A percentile compares a stretch with the other conserved stretches of the same genome.
Evolutionary conservation across 371 early-diverging fungal genomes (phyloP).

Genomic region (Syncephalastrum contaminatum): DNA sequence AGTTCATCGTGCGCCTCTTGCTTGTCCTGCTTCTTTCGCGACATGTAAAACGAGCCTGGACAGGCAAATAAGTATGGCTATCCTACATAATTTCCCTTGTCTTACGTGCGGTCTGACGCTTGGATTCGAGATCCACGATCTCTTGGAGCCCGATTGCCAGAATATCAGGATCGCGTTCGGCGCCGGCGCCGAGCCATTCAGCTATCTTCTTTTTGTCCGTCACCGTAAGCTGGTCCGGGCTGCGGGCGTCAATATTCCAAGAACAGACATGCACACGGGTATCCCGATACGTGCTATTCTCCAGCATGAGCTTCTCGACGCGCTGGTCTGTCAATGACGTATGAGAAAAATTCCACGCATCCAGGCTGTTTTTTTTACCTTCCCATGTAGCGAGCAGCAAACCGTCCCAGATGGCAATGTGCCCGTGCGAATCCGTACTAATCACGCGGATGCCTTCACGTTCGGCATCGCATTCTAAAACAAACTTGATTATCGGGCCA

Average conservation of each 20-base stretch:
- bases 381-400: conserved; percentile 65
- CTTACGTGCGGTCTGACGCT: conserved; percentile 69
- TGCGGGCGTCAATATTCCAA: conserved; percentile 81
- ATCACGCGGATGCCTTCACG: conserved; percentile 30
- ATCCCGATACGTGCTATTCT: conserved; percentile 62
- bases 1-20: conserved; percentile 10
- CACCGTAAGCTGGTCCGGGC: conserved; percentile 50
- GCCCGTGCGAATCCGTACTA: conserved; percentile 64
- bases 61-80: conserved; percentile 16
- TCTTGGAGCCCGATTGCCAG: conserved; percentile 89
- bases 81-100: neutral
- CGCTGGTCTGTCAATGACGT: conserved; percentile 36
- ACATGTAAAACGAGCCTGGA: conserved; percentile 16
- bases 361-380: conserved; percentile 32
- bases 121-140: conserved; percentile 81
- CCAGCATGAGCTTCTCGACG: conserved; percentile 45
- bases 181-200: conserved; percentile 55
- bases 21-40: conserved; percentile 10
- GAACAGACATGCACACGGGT: conserved; percentile 69
- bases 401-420: conserved; percentile 76
- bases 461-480: conserved; percentile 3
- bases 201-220: conserved; percentile 39
- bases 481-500: conserved; percentile 53
- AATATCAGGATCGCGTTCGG: conserved; percentile 65
- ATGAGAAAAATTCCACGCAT: neutral